Percentiles rank a stretch among this genome's conserved stretches.
These are phyloP conservation scores for Mycena pura DNA, from an alignment of 768 basidiomycete species.

Conservation along the genomic window DNA sequence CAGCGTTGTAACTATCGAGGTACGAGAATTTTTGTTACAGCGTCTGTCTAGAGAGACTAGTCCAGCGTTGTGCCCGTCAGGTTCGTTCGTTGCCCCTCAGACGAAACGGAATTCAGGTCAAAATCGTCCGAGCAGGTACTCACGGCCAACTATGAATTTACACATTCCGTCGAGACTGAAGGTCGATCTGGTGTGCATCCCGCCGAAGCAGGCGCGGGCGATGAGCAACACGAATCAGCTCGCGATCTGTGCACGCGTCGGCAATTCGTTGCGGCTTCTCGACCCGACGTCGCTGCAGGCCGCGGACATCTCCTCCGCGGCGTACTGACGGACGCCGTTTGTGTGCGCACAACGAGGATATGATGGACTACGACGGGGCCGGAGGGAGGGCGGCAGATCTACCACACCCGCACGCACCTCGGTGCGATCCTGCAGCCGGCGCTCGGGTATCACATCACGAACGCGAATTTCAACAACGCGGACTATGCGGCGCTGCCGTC, in stretches of 20 bases:
- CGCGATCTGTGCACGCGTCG: slow-evolving; percentile 88
- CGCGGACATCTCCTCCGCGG: slow-evolving; percentile 76
- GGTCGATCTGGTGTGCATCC: slow-evolving; percentile 94
- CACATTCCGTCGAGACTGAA: slow-evolving; percentile 98
- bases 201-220: slow-evolving; percentile 78
- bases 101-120: no score
- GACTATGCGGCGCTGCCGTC: slow-evolving; percentile 73
- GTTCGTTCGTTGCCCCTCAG: slow-evolving; percentile 44
- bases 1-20: slow-evolving; percentile 96
- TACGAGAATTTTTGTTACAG: slow-evolving; percentile 92
- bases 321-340: slow-evolving; percentile 93
- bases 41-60: no score
- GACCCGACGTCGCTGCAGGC: slow-evolving; percentile 88
- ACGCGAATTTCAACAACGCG: slow-evolving; percentile 92
- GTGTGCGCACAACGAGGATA: slow-evolving; percentile 55
- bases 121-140: slow-evolving; percentile 95
- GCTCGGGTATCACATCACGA: slow-evolving; percentile 88
- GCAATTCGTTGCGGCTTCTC: slow-evolving; percentile 88
- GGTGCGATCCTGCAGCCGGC: slow-evolving; percentile 92
- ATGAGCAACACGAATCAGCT: slow-evolving; percentile 90
- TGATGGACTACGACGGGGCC: slow-evolving; percentile 72
- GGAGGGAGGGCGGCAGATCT: slow-evolving; percentile 73
- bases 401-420: slow-evolving; percentile 95
- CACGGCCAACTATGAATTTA: slow-evolving; percentile 96
- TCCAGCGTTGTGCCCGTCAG: slow-evolving; percentile 88